These are phyloP conservation scores for Rubia yunnanensis DNA, from an alignment of 257 asterid species.

Conservation along the genomic window DNA sequence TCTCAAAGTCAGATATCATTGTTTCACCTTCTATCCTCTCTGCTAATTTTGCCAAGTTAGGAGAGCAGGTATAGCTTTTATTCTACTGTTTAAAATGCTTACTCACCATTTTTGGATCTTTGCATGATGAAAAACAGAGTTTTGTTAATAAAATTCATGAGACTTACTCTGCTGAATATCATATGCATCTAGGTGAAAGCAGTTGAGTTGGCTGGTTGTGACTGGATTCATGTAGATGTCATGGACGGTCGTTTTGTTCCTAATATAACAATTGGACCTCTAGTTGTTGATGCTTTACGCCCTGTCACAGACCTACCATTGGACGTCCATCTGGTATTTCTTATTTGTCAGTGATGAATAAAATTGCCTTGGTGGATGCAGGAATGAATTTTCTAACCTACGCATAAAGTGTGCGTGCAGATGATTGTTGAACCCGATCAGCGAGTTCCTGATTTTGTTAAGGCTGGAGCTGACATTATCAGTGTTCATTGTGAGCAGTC, in stretches of 20 bases:
- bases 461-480: slow-evolving; percentile 98
- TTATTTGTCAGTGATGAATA: slow-evolving; percentile 12
- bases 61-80: slow-evolving; percentile 75
- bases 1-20: slow-evolving; percentile 79
- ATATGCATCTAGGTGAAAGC: slow-evolving; percentile 72
- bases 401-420: slow-evolving; percentile 42
- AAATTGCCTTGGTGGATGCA: slow-evolving; percentile 7
- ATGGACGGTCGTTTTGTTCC: slow-evolving; percentile 99
- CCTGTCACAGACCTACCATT: slow-evolving; percentile 96
- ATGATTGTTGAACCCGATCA: slow-evolving; percentile 99
- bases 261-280: slow-evolving; percentile 96
- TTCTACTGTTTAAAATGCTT: background rate
- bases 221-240: slow-evolving; percentile 99
- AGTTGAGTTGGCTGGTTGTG: slow-evolving; percentile 95
- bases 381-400: slow-evolving; percentile 19
- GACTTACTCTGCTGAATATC: slow-evolving; percentile 13
- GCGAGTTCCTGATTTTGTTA: slow-evolving; percentile 90
- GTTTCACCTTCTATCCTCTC: slow-evolving; percentile 98
- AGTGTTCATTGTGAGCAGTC: slow-evolving; percentile 97
- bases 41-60: slow-evolving; percentile 85
- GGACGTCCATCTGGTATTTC: slow-evolving; percentile 94
- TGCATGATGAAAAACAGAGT: background rate
- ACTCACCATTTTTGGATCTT: background rate
- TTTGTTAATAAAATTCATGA: background rate
- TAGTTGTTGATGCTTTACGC: slow-evolving; percentile 82